These are phyloP conservation scores for Aciculosporium take DNA, from an alignment of 2,329 filamentous ascomycete species.

Conservation along the genomic window DNA sequence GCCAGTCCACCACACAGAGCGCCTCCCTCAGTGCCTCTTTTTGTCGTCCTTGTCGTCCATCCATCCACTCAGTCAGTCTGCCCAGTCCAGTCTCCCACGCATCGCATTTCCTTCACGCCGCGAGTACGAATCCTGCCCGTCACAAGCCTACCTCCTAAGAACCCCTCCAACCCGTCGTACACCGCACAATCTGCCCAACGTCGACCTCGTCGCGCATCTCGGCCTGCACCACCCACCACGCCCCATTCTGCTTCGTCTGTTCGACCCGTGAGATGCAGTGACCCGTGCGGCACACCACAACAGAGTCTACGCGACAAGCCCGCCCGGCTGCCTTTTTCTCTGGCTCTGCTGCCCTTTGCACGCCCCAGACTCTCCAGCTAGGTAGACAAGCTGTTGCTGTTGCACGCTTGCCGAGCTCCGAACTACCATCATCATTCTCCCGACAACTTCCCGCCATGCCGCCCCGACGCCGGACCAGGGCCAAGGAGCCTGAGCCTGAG, in stretches of 20 bases:
- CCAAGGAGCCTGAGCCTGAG: conserved; percentile 16
- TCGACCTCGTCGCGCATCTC: conserved; percentile 2
- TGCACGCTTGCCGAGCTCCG: conserved; percentile 1
- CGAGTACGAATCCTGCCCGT: too few relatives aligned
- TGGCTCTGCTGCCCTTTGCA: background rate
- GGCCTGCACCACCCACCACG: background rate
- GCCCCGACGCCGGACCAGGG: conserved; percentile 23
- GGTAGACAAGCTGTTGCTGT: background rate
- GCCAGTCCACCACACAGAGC: background rate
- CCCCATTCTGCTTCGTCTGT: conserved; percentile 1
- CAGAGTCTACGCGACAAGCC: conserved; percentile 8
- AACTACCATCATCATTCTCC: conserved; percentile 5
- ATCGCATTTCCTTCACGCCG: too few relatives aligned
- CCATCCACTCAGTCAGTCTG: too few relatives aligned
- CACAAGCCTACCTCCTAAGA: background rate
- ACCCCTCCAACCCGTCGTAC: conserved; percentile 1
- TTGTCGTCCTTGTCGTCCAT: too few relatives aligned
- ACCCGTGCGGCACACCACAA: conserved; percentile 10
- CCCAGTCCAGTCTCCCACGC: too few relatives aligned
- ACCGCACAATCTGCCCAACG: background rate
- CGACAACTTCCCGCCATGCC: conserved; percentile 16
- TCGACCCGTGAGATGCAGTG: conserved; percentile 12
- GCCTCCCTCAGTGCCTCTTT: too few relatives aligned
- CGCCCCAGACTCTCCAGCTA: background rate
- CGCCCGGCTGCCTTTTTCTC: conserved; percentile 4